Evolutionary conservation across 768 basidiomycete genomes (phyloP).

Genomic region (Amanita subjunquillea): DNA sequence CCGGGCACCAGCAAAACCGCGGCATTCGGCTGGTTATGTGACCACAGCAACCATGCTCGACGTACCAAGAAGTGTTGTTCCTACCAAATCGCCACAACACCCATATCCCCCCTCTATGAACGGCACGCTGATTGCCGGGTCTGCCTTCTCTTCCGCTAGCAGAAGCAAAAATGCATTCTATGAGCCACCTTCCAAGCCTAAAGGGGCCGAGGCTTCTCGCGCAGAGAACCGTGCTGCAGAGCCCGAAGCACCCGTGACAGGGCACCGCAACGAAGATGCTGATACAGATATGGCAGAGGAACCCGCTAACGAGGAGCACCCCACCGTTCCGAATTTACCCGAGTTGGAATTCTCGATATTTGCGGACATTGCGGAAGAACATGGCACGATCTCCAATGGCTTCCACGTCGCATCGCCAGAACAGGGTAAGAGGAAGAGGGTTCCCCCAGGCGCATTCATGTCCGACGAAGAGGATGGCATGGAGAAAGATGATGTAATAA

Average conservation of each 20-base stretch:
- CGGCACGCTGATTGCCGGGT: conserved; percentile 14
- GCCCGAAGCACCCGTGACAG: not conserved
- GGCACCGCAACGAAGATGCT: conserved; percentile 7
- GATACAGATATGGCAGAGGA: conserved; percentile 13
- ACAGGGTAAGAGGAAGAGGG: conserved; percentile 15
- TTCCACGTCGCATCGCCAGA: conserved; percentile 11
- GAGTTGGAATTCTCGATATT: conserved; percentile 15
- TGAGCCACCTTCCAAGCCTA: conserved; percentile 32
- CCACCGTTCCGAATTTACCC: conserved; percentile 7
- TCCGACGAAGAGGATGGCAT: conserved; percentile 27
- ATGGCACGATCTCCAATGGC: conserved; percentile 5
- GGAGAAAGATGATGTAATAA: conserved; percentile 15
- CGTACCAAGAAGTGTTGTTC: conserved; percentile 13
- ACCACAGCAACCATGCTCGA: conserved; percentile 11
- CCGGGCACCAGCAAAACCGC: not conserved
- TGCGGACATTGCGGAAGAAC: conserved; percentile 9
- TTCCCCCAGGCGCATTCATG: conserved; percentile 37
- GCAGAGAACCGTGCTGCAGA: conserved; percentile 7
- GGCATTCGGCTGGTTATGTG: not conserved
- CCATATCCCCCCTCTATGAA: conserved; percentile 11
- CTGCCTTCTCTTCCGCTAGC: conserved; percentile 38
- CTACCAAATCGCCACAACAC: conserved; percentile 21
- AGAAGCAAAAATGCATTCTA: conserved; percentile 59
- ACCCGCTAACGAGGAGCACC: conserved; percentile 9
- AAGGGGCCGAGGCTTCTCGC: conserved; percentile 13